Evolutionary conservation across 805 yeast genomes (phyloP), one percentile per base, ranked within the genome.

Genomic region (Wickerhamiella allomyrinae): DNA sequence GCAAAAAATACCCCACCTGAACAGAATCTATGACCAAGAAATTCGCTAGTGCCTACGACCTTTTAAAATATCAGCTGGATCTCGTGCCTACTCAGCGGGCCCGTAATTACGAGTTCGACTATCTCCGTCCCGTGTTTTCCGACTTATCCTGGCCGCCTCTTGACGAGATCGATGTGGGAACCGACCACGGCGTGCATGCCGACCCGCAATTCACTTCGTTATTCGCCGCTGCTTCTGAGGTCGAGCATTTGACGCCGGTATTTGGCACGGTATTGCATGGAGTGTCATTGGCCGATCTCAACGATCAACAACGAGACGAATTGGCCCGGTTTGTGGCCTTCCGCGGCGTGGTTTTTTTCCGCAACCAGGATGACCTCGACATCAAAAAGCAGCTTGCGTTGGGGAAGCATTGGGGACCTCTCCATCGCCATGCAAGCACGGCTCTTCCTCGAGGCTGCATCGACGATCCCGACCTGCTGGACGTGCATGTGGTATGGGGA

Each of bases 371-470:
- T 22, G 79, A 79, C 29, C 54, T 79, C 37, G 84, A 77, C 54
- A 63, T 79, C 41, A 70, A 79, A 17, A 57, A 65, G 34, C 67
- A 79, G 47, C 62, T 77, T 23, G 66, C 69, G 23, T 76, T 78
- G 36, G 86, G 81, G 14, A 76, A 76, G 55, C 64, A 80, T 54
- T 84, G 82, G 56, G 81, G 80, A 34, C 77, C 74, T 27, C 49
- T 67, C 33, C 74, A 70, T 51, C 59, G 66, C 41, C 73, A 71
- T 45, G 71, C 74, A 34, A 66, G 70, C 15, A 57, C 60, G 5
- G 50, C 52, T 2, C 39, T 52, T 15, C 61, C 62, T 24, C 47
- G 58, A 48, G 71, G 74, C 4, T 75, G 78, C 57, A 68, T 79
- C 54, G 69, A 74, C 46, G 84, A 78, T 59, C 78, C 81, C 4